phyloP scores from a whole-genome alignment of 1,139 yeast species.

The Debaryomyces nepalensis region DNA sequence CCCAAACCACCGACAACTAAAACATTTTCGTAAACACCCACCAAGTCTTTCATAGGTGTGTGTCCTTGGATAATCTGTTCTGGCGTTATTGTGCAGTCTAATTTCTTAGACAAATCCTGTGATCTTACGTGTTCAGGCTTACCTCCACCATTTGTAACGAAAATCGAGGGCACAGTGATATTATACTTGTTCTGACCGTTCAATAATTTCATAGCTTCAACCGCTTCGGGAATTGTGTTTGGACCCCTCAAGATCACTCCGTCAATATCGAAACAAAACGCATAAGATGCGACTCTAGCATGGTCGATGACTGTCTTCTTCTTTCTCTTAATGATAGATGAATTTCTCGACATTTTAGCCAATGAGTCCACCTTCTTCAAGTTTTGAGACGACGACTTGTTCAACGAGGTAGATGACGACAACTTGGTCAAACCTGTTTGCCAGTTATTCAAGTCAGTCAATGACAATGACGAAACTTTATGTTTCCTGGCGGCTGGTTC shows the following conservation, averaged over 20 bases:
- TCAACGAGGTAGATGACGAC: slow-evolving; percentile 44
- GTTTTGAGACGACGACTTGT: slow-evolving; percentile 44
- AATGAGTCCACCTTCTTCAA: slow-evolving; percentile 55
- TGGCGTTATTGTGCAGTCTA: slow-evolving; percentile 63
- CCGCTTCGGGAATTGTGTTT: slow-evolving; percentile 76
- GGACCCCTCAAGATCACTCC: slow-evolving; percentile 85
- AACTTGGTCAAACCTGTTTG: slow-evolving; percentile 57
- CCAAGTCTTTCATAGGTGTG: slow-evolving; percentile 85
- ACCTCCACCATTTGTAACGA: slow-evolving; percentile 90
- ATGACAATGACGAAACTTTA: slow-evolving; percentile 69
- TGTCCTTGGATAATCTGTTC: slow-evolving; percentile 89
- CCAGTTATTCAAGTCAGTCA: slow-evolving; percentile 69
- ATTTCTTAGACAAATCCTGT: slow-evolving; percentile 62
- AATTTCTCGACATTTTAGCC: slow-evolving; percentile 55
- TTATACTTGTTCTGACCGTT: slow-evolving; percentile 80
- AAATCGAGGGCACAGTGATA: slow-evolving; percentile 81
- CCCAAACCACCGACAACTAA: slow-evolving; percentile 87
- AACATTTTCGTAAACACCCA: slow-evolving; percentile 66
- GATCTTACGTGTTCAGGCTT: slow-evolving; percentile 76
- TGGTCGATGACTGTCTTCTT: slow-evolving; percentile 64
- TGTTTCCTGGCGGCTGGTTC: slow-evolving; percentile 65
- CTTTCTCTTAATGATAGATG: slow-evolving; percentile 54
- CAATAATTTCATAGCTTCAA: slow-evolving; percentile 67
- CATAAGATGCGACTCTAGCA: slow-evolving; percentile 75
- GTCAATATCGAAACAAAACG: slow-evolving; percentile 86